A percentile compares a stretch with the other conserved stretches of the same genome.
Conservation (phyloP, 2,329 filamentous ascomycete species). For the Trichoderma breve region DNA sequence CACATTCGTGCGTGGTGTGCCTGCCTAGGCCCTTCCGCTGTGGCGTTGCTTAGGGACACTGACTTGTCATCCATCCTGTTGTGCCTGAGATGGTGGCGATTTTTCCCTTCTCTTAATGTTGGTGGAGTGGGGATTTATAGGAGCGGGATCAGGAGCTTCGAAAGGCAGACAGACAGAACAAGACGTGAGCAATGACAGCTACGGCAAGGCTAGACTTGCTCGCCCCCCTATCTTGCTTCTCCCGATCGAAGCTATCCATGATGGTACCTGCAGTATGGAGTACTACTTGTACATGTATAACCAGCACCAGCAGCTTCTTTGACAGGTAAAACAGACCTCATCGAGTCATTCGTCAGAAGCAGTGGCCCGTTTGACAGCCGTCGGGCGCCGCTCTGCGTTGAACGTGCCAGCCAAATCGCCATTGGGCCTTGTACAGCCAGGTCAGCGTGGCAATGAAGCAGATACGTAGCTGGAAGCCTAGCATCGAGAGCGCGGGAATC, state of each 20-base stretch:
- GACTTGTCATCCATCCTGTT: background rate
- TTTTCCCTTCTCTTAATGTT: background rate
- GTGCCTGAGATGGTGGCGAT: slow-evolving; percentile 16
- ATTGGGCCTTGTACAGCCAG: background rate
- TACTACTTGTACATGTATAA: background rate
- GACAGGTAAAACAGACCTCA: background rate
- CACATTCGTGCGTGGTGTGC: background rate
- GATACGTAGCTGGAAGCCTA: background rate
- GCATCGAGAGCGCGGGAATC: background rate
- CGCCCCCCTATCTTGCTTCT: background rate
- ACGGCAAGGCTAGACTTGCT: background rate
- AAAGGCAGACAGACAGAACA: background rate
- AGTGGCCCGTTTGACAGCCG: background rate
- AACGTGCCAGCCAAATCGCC: background rate
- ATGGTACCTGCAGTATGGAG: background rate
- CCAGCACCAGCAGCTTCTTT: background rate
- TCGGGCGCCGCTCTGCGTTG: slow-evolving; percentile 12
- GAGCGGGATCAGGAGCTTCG: background rate
- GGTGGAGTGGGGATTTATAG: slow-evolving; percentile 6
- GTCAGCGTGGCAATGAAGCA: background rate
- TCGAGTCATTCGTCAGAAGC: background rate
- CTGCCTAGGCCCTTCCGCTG: background rate
- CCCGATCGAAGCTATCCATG: background rate
- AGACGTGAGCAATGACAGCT: background rate
- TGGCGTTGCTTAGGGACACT: background rate